These are phyloP conservation scores for Alternaria arbusti DNA, from an alignment of 2,329 filamentous ascomycete genomes.

Conservation along the genomic window DNA sequence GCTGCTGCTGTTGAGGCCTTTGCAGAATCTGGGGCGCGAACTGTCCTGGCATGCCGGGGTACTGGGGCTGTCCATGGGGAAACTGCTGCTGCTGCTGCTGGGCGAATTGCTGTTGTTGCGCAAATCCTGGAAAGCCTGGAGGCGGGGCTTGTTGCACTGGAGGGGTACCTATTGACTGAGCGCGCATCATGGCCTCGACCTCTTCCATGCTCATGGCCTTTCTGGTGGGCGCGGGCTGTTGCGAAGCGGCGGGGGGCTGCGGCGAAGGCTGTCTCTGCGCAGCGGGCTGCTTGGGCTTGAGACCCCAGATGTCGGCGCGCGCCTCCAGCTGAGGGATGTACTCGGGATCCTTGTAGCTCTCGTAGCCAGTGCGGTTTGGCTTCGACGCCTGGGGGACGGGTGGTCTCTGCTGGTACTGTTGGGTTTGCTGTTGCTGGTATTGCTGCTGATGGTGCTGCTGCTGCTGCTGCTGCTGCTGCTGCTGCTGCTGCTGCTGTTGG, in stretches of 20 bases:
- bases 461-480: conserved; percentile 3
- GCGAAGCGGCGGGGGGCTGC: conserved; percentile 21
- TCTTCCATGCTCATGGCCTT: conserved; percentile 97
- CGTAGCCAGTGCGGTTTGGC: conserved; percentile 81
- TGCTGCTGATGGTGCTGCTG: conserved; percentile 35
- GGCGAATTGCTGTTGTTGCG: conserved; percentile 22
- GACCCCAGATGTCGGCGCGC: conserved; percentile 91
- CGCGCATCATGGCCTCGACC: conserved; percentile 90
- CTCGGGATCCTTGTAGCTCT: conserved; percentile 84
- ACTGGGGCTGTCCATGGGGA: conserved; percentile 36
- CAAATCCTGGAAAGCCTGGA: conserved; percentile 20
- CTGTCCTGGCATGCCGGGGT: conserved; percentile 49
- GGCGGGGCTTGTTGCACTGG: conserved; percentile 40
- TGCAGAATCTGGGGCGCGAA: conserved; percentile 58
- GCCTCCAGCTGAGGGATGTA: conserved; percentile 90
- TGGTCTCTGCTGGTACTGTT: conserved; percentile 44
- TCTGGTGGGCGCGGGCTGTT: conserved; percentile 50
- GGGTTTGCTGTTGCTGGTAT: conserved; percentile 3
- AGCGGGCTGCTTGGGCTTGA: conserved; percentile 65
- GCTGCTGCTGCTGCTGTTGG: too few relatives aligned
- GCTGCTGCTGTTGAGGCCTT: conserved; percentile 52
- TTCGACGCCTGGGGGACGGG: conserved; percentile 57
- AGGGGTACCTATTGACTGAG: conserved; percentile 61
- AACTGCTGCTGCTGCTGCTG: conserved; percentile 26
- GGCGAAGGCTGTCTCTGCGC: conserved; percentile 39